These are phyloP conservation scores for Garcia nutans DNA, from an alignment of 345 rosid species.

Conservation along the genomic window DNA sequence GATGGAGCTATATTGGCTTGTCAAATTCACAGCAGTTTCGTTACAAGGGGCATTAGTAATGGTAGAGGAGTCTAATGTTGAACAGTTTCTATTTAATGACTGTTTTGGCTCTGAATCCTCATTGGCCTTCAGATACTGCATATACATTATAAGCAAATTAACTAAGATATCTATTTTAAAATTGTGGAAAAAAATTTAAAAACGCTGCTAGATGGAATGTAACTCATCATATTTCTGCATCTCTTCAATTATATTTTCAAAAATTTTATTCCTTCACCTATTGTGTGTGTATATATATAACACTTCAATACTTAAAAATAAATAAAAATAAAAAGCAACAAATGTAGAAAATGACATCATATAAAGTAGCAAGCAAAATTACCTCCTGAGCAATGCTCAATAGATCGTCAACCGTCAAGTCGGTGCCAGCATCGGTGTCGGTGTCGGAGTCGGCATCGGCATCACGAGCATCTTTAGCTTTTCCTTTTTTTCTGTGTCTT, in stretches of 20 bases:
- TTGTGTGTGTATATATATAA: too few relatives aligned
- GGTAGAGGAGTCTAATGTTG: slow-evolving; percentile 2
- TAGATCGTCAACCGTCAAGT: slow-evolving; percentile 50
- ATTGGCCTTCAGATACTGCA: slow-evolving; percentile 46
- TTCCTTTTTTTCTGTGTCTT: slow-evolving; percentile 11
- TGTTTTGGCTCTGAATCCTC: slow-evolving; percentile 19
- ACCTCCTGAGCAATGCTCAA: slow-evolving; percentile 58
- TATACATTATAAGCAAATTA: too few relatives aligned
- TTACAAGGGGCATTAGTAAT: slow-evolving; percentile 6
- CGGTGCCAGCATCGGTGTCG: slow-evolving; percentile 12
- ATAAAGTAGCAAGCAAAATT: neutral
- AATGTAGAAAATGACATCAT: neutral
- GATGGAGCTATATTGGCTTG: slow-evolving; percentile 14
- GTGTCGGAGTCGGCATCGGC: slow-evolving; percentile 4
- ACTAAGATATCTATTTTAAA: too few relatives aligned
- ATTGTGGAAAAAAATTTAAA: too few relatives aligned
- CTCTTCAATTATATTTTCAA: too few relatives aligned
- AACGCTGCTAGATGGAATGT: too few relatives aligned
- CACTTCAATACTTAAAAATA: neutral
- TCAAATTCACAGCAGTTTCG: slow-evolving; percentile 10
- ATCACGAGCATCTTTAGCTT: slow-evolving; percentile 11
- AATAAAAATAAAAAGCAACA: neutral
- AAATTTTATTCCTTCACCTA: too few relatives aligned
- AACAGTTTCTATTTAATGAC: neutral
- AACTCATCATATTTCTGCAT: too few relatives aligned